Percentiles rank a stretch among this genome's conserved stretches.
phyloP scores from a whole-genome alignment of 805 yeast genomes.

The Priceomyces carsonii region DNA sequence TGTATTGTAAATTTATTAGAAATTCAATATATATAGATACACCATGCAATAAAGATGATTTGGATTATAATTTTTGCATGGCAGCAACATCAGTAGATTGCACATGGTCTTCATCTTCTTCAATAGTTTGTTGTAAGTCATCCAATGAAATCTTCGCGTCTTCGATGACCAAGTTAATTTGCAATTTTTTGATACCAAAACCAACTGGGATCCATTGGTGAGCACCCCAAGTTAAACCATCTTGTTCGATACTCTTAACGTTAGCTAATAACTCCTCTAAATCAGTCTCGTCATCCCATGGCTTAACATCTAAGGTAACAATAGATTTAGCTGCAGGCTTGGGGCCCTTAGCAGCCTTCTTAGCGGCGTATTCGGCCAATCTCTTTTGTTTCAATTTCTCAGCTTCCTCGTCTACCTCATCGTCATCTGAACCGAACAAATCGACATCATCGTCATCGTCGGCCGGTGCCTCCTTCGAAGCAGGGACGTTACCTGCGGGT shows the following conservation, averaged over 20 bases:
- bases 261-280: slow-evolving; percentile 83
- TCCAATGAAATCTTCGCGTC: slow-evolving; percentile 94
- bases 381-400: slow-evolving; percentile 97
- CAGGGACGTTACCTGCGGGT: slow-evolving; percentile 76
- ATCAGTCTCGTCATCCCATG: slow-evolving; percentile 99
- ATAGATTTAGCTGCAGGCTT: slow-evolving; percentile 98
- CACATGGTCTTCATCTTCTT: slow-evolving; percentile 98
- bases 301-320: slow-evolving; percentile 96
- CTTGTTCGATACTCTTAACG: slow-evolving; percentile 83
- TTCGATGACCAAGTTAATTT: slow-evolving; percentile 97
- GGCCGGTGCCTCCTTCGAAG: slow-evolving; percentile 65
- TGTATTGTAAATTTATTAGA: slow-evolving; percentile 1
- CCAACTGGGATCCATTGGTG: slow-evolving; percentile 95
- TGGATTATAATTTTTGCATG: slow-evolving; percentile 88
- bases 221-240: slow-evolving; percentile 99
- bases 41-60: not conserved
- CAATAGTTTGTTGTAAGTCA: slow-evolving; percentile 74
- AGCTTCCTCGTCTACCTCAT: slow-evolving; percentile 94
- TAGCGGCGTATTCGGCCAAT: slow-evolving; percentile 96
- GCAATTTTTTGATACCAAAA: slow-evolving; percentile 99
- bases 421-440: slow-evolving; percentile 91
- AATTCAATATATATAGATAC: slow-evolving; percentile 1
- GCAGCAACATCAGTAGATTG: slow-evolving; percentile 99
- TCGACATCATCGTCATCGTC: slow-evolving; percentile 92
- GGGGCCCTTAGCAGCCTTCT: slow-evolving; percentile 96